Evolutionary conservation across 1,284 basidiomycete genomes (phyloP).

Genomic region (Coniferiporia sulphurascens): DNA sequence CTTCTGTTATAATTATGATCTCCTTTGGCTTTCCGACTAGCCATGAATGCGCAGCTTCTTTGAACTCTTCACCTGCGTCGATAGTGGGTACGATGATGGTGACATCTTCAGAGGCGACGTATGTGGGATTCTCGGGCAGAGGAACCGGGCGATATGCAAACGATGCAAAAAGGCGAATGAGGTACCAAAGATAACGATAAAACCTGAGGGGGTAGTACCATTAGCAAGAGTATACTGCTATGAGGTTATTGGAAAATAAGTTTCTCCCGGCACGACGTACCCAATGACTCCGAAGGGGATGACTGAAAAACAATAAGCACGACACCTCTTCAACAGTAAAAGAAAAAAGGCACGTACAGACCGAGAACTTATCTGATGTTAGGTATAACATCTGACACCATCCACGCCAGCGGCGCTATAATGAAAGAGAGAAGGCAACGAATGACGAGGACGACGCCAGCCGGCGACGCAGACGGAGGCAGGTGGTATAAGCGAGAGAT

Average conservation of each 20-base stretch:
- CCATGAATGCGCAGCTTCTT: slow-evolving; percentile 88
- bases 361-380: slow-evolving; percentile 73
- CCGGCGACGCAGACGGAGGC: slow-evolving; percentile 13
- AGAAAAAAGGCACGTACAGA: slow-evolving; percentile 50
- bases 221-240: neutral
- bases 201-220: slow-evolving; percentile 42
- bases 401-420: slow-evolving; percentile 2
- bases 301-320: slow-evolving; percentile 42
- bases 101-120: slow-evolving; percentile 84
- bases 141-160: slow-evolving; percentile 81
- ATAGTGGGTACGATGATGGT: slow-evolving; percentile 94
- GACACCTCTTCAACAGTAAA: slow-evolving; percentile 10
- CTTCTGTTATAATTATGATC: slow-evolving; percentile 91
- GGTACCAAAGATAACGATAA: slow-evolving; percentile 88
- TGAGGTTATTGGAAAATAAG: neutral
- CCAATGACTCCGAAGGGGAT: slow-evolving; percentile 89
- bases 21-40: slow-evolving; percentile 87
- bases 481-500: neutral
- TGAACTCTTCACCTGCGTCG: slow-evolving; percentile 91
- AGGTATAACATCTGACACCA: slow-evolving; percentile 54
- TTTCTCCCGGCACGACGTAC: slow-evolving; percentile 37
- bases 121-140: slow-evolving; percentile 83
- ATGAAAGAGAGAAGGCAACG: slow-evolving; percentile 4
- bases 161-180: slow-evolving; percentile 74
- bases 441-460: slow-evolving; percentile 18